Percentiles rank a stretch among this genome's conserved stretches.
Evolutionary conservation across 164 flowering plant species (phyloP).

Genomic region (Chloranthus sessilifolius): DNA sequence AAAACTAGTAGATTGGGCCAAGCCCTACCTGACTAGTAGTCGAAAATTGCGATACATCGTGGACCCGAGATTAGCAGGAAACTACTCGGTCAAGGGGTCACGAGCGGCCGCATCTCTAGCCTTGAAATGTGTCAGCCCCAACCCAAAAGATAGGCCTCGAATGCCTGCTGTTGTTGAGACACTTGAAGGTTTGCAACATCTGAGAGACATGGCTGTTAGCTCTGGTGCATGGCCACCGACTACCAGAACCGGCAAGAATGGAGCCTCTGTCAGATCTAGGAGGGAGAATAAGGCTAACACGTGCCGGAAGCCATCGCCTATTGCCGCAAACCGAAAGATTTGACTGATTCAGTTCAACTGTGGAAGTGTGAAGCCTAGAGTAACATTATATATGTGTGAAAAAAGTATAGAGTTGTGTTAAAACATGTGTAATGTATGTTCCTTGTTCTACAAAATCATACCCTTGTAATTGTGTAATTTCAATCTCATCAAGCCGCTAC

Average conservation of each 20-base stretch:
- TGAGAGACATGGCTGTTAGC: slow-evolving; percentile 77
- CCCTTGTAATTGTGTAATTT: no score
- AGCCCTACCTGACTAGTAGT: slow-evolving; percentile 68
- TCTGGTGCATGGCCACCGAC: slow-evolving; percentile 68
- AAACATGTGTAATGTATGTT: no score
- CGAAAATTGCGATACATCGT: slow-evolving; percentile 61
- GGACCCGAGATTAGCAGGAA: slow-evolving; percentile 80
- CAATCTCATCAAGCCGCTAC: background rate
- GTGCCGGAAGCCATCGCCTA: slow-evolving; percentile 20
- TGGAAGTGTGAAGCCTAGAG: no score
- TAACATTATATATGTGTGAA: no score
- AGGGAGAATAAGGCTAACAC: slow-evolving; percentile 21
- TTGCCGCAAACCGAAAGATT: slow-evolving; percentile 16
- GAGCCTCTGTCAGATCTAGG: slow-evolving; percentile 22
- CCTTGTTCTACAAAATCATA: no score
- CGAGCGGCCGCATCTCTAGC: slow-evolving; percentile 70
- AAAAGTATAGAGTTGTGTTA: no score
- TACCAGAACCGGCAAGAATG: slow-evolving; percentile 27
- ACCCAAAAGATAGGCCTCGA: slow-evolving; percentile 78
- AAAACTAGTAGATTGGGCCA: slow-evolving; percentile 73
- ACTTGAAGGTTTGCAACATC: slow-evolving; percentile 50
- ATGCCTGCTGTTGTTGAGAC: slow-evolving; percentile 59
- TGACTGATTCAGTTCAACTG: no score
- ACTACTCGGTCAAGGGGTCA: slow-evolving; percentile 85
- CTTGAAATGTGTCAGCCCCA: slow-evolving; percentile 56